These are phyloP conservation scores for Phoenix roebelenii DNA, from an alignment of 176 grass and related monocot genomes.

Conservation along the genomic window DNA sequence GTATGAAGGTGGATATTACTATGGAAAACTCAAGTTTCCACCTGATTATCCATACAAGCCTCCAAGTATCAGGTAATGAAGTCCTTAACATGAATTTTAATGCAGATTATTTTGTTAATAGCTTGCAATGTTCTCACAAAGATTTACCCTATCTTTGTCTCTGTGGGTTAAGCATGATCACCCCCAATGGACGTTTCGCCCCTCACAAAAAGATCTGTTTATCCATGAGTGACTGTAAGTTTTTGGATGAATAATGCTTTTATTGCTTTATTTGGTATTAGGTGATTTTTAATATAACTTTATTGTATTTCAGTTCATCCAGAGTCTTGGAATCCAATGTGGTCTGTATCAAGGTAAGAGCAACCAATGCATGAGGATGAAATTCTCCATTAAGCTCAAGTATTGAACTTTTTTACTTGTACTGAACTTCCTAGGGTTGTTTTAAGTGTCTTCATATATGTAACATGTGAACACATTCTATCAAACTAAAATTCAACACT, in stretches of 20 bases:
- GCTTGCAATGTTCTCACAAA: not conserved
- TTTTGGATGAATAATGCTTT: not conserved
- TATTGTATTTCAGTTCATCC: slow-evolving; percentile 10
- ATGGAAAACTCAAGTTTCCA: slow-evolving; percentile 20
- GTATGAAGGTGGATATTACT: slow-evolving; percentile 20
- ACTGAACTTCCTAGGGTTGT: no score
- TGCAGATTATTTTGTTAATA: not conserved
- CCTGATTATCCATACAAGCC: slow-evolving; percentile 22
- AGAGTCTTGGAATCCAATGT: slow-evolving; percentile 19
- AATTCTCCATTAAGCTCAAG: no score
- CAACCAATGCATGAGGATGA: not conserved
- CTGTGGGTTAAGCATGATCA: slow-evolving; percentile 4
- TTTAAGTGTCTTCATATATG: no score
- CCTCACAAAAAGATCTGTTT: slow-evolving; percentile 18
- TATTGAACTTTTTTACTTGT: no score
- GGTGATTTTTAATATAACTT: not conserved
- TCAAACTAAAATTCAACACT: no score
- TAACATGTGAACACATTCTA: no score
- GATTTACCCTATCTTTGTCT: not conserved
- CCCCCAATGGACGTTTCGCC: slow-evolving; percentile 18
- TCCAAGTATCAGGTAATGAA: slow-evolving; percentile 16
- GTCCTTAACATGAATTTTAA: not conserved
- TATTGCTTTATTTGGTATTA: not conserved
- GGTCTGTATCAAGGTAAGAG: slow-evolving; percentile 18
- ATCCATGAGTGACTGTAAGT: slow-evolving; percentile 23